Evolutionary conservation across 371 early-diverging fungal species (phyloP).

Genomic region (Gilbertella persicaria): DNA sequence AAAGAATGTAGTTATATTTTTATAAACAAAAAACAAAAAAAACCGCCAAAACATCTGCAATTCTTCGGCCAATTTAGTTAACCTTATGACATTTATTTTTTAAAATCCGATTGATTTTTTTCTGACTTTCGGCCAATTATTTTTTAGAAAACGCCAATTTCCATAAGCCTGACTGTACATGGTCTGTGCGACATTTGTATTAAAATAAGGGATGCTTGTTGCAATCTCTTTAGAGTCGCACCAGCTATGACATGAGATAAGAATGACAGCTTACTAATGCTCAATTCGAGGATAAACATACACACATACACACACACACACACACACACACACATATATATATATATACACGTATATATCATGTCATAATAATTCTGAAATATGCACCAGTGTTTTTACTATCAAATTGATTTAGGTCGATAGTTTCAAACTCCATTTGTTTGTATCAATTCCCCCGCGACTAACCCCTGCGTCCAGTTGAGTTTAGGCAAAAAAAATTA

Average conservation of each 20-base stretch:
- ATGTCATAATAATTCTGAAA: too few species aligned
- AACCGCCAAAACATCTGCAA: neutral
- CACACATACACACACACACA: too few species aligned
- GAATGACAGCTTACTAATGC: neutral
- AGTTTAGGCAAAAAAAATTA: neutral
- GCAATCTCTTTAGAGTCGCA: too few species aligned
- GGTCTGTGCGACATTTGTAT: conserved; percentile 7
- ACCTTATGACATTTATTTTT: neutral
- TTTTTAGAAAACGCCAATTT: neutral
- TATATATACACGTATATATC: too few species aligned
- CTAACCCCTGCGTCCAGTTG: conserved; percentile 11
- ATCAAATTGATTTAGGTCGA: neutral
- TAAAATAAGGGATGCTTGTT: too few species aligned
- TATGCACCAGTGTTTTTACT: too few species aligned
- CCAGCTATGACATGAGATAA: neutral
- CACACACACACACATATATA: too few species aligned
- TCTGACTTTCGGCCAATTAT: neutral
- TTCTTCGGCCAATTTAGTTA: neutral
- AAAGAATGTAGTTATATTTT: conserved; percentile 9
- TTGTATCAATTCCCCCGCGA: conserved; percentile 7
- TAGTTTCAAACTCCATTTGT: conserved; percentile 3
- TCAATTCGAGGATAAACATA: too few species aligned
- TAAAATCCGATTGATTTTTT: neutral
- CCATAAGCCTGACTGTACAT: neutral
- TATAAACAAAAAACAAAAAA: neutral